Conservation (phyloP, 1,139 yeast genomes). For the Debaryomycetaceae sp. region DNA sequence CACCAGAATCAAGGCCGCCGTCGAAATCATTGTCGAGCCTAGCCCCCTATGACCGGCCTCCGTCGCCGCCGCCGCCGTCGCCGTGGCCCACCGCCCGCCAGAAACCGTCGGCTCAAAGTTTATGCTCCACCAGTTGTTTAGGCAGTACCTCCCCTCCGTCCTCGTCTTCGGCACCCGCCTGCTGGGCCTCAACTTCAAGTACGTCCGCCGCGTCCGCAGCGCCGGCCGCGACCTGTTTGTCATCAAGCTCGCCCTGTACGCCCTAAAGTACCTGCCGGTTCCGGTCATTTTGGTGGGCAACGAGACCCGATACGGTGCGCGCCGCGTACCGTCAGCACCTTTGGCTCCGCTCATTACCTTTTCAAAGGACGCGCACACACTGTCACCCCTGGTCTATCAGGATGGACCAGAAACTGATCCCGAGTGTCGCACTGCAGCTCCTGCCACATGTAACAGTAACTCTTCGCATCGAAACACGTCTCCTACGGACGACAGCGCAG, state of each 20-base stretch:
- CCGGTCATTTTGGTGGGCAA: constrained; percentile 33
- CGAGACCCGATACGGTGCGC: constrained; percentile 7
- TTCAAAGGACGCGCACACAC: too few species aligned
- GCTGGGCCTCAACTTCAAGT: constrained; percentile 33
- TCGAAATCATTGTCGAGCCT: constrained; percentile 35
- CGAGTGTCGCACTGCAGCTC: too few species aligned
- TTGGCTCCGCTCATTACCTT: too few species aligned
- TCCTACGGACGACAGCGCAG: too few species aligned
- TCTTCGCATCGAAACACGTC: too few species aligned
- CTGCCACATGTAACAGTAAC: too few species aligned
- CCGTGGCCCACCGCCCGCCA: constrained; percentile 2
- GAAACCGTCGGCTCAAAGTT: constrained; percentile 17
- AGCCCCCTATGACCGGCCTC: constrained; percentile 21
- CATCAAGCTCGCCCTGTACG: constrained; percentile 28
- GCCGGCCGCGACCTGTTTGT: constrained; percentile 14
- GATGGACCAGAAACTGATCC: too few species aligned
- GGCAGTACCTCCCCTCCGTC: constrained; percentile 33
- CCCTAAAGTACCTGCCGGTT: constrained; percentile 29
- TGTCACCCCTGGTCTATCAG: too few species aligned
- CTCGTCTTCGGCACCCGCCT: constrained; percentile 25
- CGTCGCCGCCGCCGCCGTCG: constrained; percentile 37
- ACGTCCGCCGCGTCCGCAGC: constrained; percentile 22
- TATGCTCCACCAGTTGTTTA: constrained; percentile 25
- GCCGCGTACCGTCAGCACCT: too few species aligned
- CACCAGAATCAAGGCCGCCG: constrained; percentile 37